Conservation (phyloP, 2,329 filamentous ascomycete species). For the Zelopaecilomyces penicillatus region DNA sequence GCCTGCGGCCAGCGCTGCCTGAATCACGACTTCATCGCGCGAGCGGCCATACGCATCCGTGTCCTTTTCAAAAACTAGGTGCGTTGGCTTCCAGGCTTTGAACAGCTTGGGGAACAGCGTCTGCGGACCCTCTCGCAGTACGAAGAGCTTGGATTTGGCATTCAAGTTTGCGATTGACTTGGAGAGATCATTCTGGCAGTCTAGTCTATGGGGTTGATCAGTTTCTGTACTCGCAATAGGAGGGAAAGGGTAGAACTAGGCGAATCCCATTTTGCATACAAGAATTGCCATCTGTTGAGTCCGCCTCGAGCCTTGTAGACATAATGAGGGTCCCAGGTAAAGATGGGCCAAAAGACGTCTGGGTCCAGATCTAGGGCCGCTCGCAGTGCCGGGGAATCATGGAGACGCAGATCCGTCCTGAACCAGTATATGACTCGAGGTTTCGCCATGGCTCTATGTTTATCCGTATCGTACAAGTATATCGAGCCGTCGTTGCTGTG, state of each 20-base stretch:
- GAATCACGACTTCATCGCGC: conserved; percentile 51
- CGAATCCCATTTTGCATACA: conserved; percentile 36
- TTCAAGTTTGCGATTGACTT: conserved; percentile 61
- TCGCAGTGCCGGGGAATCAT: conserved; percentile 66
- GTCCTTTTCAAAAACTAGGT: conserved; percentile 72
- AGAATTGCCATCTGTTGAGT: conserved; percentile 65
- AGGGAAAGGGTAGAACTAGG: conserved; percentile 2
- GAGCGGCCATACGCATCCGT: conserved; percentile 64
- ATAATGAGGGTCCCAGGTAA: conserved; percentile 76
- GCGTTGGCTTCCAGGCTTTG: conserved; percentile 63
- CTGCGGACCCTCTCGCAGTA: conserved; percentile 64
- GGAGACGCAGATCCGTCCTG: conserved; percentile 66
- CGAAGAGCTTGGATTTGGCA: conserved; percentile 59
- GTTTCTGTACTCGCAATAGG: background rate
- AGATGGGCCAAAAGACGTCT: conserved; percentile 62
- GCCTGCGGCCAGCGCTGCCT: conserved; percentile 54
- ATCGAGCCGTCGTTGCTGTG: no score
- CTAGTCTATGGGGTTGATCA: conserved; percentile 42
- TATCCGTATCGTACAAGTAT: background rate
- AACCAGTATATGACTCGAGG: conserved; percentile 65
- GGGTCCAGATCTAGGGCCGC: conserved; percentile 64
- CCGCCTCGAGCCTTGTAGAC: conserved; percentile 64
- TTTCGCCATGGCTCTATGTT: conserved; percentile 18
- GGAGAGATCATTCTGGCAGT: conserved; percentile 66
- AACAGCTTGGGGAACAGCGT: conserved; percentile 65